Evolutionary conservation across 1,284 basidiomycete species (phyloP).

Genomic region (Termitomyces sp.): DNA sequence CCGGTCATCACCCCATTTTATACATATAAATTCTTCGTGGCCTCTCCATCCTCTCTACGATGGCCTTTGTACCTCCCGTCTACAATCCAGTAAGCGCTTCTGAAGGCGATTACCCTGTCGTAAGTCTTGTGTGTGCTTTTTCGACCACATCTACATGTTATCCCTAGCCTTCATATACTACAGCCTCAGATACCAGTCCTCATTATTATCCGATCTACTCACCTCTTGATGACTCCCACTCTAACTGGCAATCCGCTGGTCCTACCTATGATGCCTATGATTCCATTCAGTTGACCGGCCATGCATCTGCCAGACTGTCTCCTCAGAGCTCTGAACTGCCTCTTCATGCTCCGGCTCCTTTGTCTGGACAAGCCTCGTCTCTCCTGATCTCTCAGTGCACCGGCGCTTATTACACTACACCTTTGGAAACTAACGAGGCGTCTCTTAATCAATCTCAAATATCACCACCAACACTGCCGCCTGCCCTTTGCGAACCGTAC

Average conservation of each 20-base stretch:
- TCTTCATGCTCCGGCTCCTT: conserved; percentile 27
- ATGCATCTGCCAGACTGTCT: not conserved
- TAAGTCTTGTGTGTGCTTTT: not conserved
- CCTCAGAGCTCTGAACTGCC: conserved; percentile 13
- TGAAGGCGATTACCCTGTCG: not conserved
- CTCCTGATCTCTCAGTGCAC: conserved; percentile 16
- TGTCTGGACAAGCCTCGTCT: conserved; percentile 20
- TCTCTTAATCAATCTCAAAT: conserved; percentile 9
- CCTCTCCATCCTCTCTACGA: not conserved
- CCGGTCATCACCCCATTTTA: not conserved
- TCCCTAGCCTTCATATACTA: not conserved
- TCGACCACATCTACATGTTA: not conserved
- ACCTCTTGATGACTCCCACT: not conserved
- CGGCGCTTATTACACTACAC: not conserved
- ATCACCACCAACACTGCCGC: not conserved
- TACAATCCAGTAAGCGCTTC: not conserved
- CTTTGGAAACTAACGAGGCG: not conserved
- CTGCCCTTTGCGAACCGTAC: not conserved
- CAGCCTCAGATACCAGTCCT: not conserved
- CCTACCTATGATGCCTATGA: not conserved
- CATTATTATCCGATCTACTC: not conserved
- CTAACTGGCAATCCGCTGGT: not conserved
- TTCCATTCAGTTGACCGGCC: not conserved
- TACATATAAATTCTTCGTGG: not conserved
- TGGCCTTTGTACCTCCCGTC: conserved; percentile 1